Conservation (phyloP, 495 filamentous ascomycete genomes). For the Penicillium lagena region DNA sequence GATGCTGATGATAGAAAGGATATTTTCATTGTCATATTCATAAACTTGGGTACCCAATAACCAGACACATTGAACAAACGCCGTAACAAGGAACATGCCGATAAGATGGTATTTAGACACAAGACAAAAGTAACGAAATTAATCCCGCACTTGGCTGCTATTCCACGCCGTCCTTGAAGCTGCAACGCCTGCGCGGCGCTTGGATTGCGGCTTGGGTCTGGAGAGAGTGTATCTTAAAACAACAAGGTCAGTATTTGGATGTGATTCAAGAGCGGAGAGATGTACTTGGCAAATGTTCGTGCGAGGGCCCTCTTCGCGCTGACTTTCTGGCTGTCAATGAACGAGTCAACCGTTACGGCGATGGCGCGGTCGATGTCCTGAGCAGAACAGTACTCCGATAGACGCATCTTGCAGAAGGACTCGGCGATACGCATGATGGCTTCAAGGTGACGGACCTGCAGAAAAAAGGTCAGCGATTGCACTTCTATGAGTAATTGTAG, state of each 20-base stretch:
- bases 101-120: constrained; percentile 24
- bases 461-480: constrained; percentile 3
- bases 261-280: not conserved
- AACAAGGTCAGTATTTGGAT: constrained; percentile 9
- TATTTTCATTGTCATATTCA: no score
- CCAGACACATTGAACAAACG: constrained; percentile 6
- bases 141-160: not conserved
- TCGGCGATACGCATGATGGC: constrained; percentile 93
- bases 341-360: constrained; percentile 91
- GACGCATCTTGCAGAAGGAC: constrained; percentile 90
- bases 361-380: constrained; percentile 96
- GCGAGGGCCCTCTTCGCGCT: constrained; percentile 96
- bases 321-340: constrained; percentile 94
- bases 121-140: constrained; percentile 6
- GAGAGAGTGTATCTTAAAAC: constrained; percentile 38
- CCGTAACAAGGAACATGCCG: constrained; percentile 15
- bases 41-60: no score
- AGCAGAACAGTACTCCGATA: constrained; percentile 84
- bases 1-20: no score
- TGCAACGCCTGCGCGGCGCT: constrained; percentile 34
- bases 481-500: not conserved
- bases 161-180: not conserved
- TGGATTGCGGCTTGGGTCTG: constrained; percentile 38
- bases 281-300: constrained; percentile 94
- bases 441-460: constrained; percentile 93